Evolutionary conservation across 495 filamentous ascomycete genomes (phyloP).

Genomic region (Aspergillus bridgeri): DNA sequence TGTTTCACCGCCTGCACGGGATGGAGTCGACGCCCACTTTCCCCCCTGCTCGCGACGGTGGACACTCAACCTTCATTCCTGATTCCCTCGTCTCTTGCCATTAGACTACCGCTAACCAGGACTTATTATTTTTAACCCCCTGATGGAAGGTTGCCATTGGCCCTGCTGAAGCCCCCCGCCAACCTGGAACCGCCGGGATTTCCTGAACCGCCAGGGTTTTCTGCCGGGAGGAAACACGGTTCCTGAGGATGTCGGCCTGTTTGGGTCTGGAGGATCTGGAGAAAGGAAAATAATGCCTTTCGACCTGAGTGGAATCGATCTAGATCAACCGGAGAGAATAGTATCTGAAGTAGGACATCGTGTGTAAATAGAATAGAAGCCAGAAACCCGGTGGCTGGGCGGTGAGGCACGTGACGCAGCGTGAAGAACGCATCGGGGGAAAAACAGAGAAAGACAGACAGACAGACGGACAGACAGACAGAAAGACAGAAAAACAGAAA

Average conservation of each 20-base stretch:
- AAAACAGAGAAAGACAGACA: too few relatives aligned
- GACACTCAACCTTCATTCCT: background rate
- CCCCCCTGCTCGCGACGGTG: background rate
- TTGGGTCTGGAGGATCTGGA: background rate
- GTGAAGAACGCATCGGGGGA: too few relatives aligned
- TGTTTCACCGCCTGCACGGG: conserved; percentile 8
- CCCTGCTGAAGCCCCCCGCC: too few relatives aligned
- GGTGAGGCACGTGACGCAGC: conserved; percentile 31
- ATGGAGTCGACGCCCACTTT: background rate
- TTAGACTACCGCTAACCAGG: background rate
- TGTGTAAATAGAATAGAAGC: too few relatives aligned
- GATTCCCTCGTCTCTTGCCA: background rate
- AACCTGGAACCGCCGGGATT: background rate
- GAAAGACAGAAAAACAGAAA: background rate
- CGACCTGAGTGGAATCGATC: too few relatives aligned
- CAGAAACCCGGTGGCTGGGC: conserved; percentile 20
- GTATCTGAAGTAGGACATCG: too few relatives aligned
- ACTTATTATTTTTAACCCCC: background rate
- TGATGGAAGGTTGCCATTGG: background rate
- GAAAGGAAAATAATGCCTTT: too few relatives aligned
- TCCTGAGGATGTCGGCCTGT: background rate
- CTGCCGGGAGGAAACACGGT: background rate
- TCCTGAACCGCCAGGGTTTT: background rate
- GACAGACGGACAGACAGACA: too few relatives aligned
- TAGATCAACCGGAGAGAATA: too few relatives aligned